Evolutionary conservation across 2,329 filamentous ascomycete species (phyloP), one percentile per base, ranked within the genome.

Genomic region (Shiraia bambusicola): DNA sequence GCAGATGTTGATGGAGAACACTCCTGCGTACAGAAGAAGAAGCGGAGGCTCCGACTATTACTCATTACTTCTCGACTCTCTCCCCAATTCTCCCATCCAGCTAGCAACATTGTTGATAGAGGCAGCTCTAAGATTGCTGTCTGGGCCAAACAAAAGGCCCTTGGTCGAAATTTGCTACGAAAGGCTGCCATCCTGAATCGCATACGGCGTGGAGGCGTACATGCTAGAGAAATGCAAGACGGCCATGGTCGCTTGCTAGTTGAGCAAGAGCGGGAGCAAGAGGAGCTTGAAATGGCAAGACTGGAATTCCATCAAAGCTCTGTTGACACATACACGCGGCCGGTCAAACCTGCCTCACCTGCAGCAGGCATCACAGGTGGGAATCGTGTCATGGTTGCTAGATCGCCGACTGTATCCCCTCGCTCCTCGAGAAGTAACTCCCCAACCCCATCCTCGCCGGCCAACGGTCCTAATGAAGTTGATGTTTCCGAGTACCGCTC

Each of bases 1-100:
- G 75, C 78, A 26, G 82, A 86, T 49, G 77, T 85, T 30, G 82
- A 85, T 35, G 66, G 67, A 19, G 66, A 71, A 17, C 56, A 80
- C 75, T 39, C 77, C 50, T 81, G 42, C 61, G 72, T 60, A 74
- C 52, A 65, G 28, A 69, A 68, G 52, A 88, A 89, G 73, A 88
- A 88, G 66, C 79, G 85, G 16, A 76, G 85, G 3, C 69, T 88
- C 3, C 76, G 82, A 1, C 70, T 80, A 2, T 62, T 67, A 33
- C 74, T 88, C 30, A 80, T 87, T 58, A 88, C 86, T 1, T 87
- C 83, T 14, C 77, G 83, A 6, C 79, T 88, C 1, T 87, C 84
- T 8, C 78, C 76, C 34, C 84, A 85, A 1, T 88, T 81, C 65
- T 87, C 84, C 0, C 73, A 79, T 19, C 85, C 85, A 0, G 82